Base-by-base conservation (phyloP, 164 flowering plant species). In the Annona cherimola region DNA sequence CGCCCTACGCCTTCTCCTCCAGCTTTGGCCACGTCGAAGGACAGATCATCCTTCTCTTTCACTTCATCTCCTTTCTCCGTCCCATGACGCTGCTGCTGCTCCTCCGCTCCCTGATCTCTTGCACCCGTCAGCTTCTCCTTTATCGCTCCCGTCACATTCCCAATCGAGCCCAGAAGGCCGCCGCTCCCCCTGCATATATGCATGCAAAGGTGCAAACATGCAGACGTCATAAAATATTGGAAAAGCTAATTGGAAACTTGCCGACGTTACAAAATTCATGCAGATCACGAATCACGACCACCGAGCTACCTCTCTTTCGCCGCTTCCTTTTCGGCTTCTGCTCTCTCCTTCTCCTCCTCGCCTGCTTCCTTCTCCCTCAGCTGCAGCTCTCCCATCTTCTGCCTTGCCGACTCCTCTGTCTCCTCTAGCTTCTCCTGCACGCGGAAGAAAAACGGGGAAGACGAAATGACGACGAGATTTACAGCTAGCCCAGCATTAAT, bases 381-480 rank as follows among this genome's bases (percentile, higher is more conserved):
- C 64, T 71, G 79, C 84, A 86, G 0, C 6, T 83, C 91, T 60
- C 82, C 87, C 86, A 86, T 79, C 69, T 80, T 87, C 75, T 71
- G 70, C 44, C 90, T 77, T 0, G 89, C 80, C 5, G 73, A 83
- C 39, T 85, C 90, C 71, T 83, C 87, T 0, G 80, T 59, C 66
- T 81, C 88, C 1, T 72, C 71, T 72, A 80, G 4, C 66, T 79
- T 84, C 61, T 80, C 91, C 97, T 89, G 78, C 74, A 44, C 45
- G 16, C 19, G 5, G 20, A 16, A 19, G 45, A 61, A 44, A 14
- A 5, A 2, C 16, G 19, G 14, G 5, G 39, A 67, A 20, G 16
- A 18, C 5, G 45, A 46, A 19, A 45, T 14, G 12, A 68, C 12
- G 5, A 46, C 12, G 43, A 68, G 2, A 45, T 45, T 7, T 7